Percentiles rank a stretch among this genome's conserved stretches.
Conservation (phyloP, 2,329 filamentous ascomycete genomes). For the Emmonsiellopsis sp. region DNA sequence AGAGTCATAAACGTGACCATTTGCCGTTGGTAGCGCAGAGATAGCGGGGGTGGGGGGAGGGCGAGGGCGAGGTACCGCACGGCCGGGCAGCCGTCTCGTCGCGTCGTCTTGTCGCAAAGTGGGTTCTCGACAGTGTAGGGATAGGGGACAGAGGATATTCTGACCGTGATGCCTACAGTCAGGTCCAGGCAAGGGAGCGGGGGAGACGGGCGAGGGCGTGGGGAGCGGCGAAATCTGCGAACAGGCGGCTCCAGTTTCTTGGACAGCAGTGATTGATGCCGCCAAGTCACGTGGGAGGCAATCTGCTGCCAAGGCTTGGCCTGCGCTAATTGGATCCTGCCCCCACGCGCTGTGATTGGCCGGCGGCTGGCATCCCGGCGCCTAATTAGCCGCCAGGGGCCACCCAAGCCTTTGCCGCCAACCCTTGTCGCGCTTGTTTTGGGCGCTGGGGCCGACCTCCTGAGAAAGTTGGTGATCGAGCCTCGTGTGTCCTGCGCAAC, state of each 20-base stretch:
- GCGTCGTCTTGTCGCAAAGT: neutral
- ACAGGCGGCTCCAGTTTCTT: too few relatives aligned
- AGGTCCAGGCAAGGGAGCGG: too few relatives aligned
- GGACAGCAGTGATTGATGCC: neutral
- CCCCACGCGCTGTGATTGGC: neutral
- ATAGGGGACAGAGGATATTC: too few relatives aligned
- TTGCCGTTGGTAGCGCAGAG: neutral
- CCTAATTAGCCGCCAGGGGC: neutral
- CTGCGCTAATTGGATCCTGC: neutral
- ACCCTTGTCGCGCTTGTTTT: neutral
- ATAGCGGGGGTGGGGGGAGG: neutral
- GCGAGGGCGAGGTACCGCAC: neutral
- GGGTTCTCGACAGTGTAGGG: neutral
- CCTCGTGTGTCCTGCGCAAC: neutral
- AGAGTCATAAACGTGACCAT: neutral
- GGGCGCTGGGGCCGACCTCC: neutral
- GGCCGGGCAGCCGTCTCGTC: neutral
- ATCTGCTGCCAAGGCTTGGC: neutral
- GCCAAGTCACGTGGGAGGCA: slow-evolving; percentile 2
- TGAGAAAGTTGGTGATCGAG: neutral
- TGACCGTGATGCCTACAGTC: too few relatives aligned
- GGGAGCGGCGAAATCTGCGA: too few relatives aligned
- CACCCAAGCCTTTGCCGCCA: neutral
- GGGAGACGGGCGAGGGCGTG: too few relatives aligned
- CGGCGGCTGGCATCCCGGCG: neutral